Percentiles rank a stretch among this genome's conserved stretches.
Evolutionary conservation across 441 rosid species (phyloP).

Genomic region (Jatropha multifida): DNA sequence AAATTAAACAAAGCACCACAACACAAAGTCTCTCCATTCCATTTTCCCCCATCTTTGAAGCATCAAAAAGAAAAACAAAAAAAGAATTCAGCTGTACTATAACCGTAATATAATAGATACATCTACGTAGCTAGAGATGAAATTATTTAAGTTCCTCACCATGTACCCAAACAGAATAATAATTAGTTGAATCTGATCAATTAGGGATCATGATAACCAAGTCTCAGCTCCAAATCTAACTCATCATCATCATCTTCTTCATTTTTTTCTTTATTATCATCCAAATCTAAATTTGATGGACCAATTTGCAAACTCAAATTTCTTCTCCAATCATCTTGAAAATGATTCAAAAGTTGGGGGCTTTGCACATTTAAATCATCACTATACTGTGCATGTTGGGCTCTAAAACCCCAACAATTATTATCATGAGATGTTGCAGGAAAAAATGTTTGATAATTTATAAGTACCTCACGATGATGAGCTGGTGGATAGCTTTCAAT

Average conservation of each 20-base stretch:
- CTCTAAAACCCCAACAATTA: constrained; percentile 26
- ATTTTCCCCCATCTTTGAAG: not conserved
- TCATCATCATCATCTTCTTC: constrained; percentile 40
- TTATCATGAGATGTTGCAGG: constrained; percentile 18
- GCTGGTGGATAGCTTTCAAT: not conserved
- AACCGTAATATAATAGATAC: constrained; percentile 10
- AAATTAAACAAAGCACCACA: constrained; percentile 5
- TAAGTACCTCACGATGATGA: constrained; percentile 29
- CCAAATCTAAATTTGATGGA: constrained; percentile 20
- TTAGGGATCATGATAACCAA: constrained; percentile 45
- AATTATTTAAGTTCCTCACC: not conserved
- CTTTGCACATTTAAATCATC: constrained; percentile 25
- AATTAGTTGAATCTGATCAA: too few species aligned
- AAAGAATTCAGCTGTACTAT: constrained; percentile 6
- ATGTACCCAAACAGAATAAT: not conserved
- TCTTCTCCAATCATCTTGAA: constrained; percentile 35
- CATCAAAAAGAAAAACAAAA: not conserved
- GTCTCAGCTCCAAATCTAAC: constrained; percentile 80
- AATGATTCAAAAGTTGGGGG: constrained; percentile 29
- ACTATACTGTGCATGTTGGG: constrained; percentile 17
- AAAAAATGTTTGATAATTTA: constrained; percentile 22
- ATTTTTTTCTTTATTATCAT: constrained; percentile 22
- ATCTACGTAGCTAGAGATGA: not conserved
- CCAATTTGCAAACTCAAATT: constrained; percentile 53
- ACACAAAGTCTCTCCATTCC: not conserved